Percentiles rank a stretch among this genome's conserved stretches.
Evolutionary conservation across 306 rosid species (phyloP).

Genomic region (Gastrolobium bilobum): DNA sequence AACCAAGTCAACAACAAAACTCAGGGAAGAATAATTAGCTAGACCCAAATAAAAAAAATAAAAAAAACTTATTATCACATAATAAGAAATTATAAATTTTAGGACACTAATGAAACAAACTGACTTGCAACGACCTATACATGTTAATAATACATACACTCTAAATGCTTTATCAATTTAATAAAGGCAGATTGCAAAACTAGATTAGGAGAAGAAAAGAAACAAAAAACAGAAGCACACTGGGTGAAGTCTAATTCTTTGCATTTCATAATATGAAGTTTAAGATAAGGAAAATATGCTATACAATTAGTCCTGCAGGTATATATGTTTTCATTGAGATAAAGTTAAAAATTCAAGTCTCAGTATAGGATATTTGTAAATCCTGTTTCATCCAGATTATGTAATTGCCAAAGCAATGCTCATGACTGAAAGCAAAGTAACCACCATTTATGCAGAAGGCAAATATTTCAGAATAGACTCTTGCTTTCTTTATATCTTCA

Average conservation of each 20-base stretch:
- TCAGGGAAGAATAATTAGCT: constrained; percentile 17
- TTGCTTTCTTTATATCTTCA: not conserved
- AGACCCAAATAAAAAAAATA: not conserved
- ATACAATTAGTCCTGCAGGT: constrained; percentile 4
- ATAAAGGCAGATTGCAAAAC: constrained; percentile 24
- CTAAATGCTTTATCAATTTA: constrained; percentile 1
- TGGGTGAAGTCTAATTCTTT: not conserved
- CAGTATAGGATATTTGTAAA: constrained; percentile 16
- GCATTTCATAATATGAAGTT: constrained; percentile 37
- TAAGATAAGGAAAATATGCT: constrained; percentile 29
- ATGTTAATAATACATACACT: constrained; percentile 16
- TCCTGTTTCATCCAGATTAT: constrained; percentile 9
- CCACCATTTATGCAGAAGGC: not conserved
- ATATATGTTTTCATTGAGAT: not conserved
- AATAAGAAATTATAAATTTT: constrained; percentile 33
- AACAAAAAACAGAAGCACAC: constrained; percentile 27
- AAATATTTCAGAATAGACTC: not conserved
- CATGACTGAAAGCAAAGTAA: constrained; percentile 31
- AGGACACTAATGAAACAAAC: constrained; percentile 13
- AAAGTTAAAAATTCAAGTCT: constrained; percentile 9
- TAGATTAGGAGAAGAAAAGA: not conserved
- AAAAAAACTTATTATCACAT: not conserved
- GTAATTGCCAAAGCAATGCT: constrained; percentile 6
- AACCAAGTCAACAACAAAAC: constrained; percentile 51
- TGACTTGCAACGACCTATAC: constrained; percentile 13